A percentile compares a stretch with the other conserved stretches of the same genome.
Evolutionary conservation across 208 protist genomes (phyloP).

Genomic region (Zelonia costaricensis): DNA sequence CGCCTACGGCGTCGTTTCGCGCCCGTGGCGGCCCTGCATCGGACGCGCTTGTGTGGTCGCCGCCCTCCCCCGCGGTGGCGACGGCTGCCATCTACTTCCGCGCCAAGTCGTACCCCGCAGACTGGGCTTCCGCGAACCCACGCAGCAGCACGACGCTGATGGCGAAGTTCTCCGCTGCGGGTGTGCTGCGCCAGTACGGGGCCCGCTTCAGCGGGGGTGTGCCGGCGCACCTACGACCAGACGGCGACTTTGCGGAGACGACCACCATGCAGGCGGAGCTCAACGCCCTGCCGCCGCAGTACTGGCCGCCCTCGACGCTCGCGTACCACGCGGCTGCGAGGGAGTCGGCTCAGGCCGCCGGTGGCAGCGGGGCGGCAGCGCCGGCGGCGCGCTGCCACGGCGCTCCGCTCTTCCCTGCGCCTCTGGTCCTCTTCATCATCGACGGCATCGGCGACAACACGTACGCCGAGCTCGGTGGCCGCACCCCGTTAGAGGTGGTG

Average conservation of each 20-base stretch:
- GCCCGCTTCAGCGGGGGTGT: slow-evolving; percentile 40
- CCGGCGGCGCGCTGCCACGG: slow-evolving; percentile 18
- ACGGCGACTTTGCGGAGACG: background rate
- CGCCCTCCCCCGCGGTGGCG: background rate
- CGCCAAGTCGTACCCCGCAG: slow-evolving; percentile 34
- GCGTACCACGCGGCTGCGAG: slow-evolving; percentile 20
- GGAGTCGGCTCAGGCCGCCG: background rate
- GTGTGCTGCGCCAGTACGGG: slow-evolving; percentile 40
- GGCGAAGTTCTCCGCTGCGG: slow-evolving; percentile 36
- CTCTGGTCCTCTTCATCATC: slow-evolving; percentile 76
- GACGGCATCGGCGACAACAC: slow-evolving; percentile 76
- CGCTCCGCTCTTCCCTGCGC: slow-evolving; percentile 43
- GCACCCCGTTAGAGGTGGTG: slow-evolving; percentile 77
- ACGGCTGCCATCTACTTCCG: slow-evolving; percentile 55
- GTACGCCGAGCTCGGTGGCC: slow-evolving; percentile 47
- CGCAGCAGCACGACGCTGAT: slow-evolving; percentile 32
- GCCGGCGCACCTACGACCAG: slow-evolving; percentile 37
- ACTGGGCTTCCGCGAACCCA: slow-evolving; percentile 39
- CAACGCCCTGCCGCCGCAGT: slow-evolving; percentile 28
- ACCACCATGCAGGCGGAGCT: slow-evolving; percentile 22
- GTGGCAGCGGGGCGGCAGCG: background rate
- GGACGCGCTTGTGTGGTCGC: background rate
- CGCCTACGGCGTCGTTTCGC: slow-evolving; percentile 18
- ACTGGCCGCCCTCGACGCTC: slow-evolving; percentile 31
- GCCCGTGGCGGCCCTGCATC: background rate